Conservation (phyloP, 208 protist species). For the Endotrypanum monterogeii region DNA sequence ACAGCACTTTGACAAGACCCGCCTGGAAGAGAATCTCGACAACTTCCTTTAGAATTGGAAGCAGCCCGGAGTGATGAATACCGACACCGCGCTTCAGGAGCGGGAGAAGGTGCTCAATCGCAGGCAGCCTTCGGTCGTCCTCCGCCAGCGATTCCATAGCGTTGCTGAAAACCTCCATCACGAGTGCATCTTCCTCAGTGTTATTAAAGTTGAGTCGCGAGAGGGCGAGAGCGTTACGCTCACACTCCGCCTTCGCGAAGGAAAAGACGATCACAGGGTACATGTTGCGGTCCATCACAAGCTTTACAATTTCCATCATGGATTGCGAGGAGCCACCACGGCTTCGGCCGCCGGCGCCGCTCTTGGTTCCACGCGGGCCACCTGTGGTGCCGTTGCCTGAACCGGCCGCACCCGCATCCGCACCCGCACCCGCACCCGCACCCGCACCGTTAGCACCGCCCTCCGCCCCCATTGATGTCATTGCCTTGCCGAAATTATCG, state of each 20-base stretch:
- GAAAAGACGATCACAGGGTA: conserved; percentile 99
- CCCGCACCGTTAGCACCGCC: conserved; percentile 19
- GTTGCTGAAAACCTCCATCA: conserved; percentile 95
- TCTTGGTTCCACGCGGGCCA: conserved; percentile 24
- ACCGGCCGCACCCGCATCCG: conserved; percentile 30
- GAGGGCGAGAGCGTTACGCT: conserved; percentile 94
- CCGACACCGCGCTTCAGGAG: conserved; percentile 98
- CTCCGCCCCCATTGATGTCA: conserved; percentile 80
- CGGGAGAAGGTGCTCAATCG: conserved; percentile 95
- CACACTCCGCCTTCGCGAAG: conserved; percentile 98
- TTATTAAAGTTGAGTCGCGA: conserved; percentile 96
- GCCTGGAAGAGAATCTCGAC: conserved; percentile 99
- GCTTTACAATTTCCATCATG: conserved; percentile 96
- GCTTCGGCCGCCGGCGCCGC: conserved; percentile 19
- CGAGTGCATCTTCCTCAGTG: conserved; percentile 92
- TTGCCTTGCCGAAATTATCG: conserved; percentile 97
- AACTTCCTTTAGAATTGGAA: conserved; percentile 99
- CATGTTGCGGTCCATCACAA: conserved; percentile 97
- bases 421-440: conserved; percentile 20
- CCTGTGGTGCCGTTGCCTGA: conserved; percentile 11
- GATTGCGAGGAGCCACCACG: conserved; percentile 45
- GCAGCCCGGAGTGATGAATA: conserved; percentile 99
- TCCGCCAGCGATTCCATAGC: conserved; percentile 95
- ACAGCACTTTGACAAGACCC: conserved; percentile 98
- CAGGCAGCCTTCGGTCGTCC: conserved; percentile 93